phyloP scores from a whole-genome alignment of 2,329 filamentous ascomycete species.

The Chaetomiaceae sp. region DNA sequence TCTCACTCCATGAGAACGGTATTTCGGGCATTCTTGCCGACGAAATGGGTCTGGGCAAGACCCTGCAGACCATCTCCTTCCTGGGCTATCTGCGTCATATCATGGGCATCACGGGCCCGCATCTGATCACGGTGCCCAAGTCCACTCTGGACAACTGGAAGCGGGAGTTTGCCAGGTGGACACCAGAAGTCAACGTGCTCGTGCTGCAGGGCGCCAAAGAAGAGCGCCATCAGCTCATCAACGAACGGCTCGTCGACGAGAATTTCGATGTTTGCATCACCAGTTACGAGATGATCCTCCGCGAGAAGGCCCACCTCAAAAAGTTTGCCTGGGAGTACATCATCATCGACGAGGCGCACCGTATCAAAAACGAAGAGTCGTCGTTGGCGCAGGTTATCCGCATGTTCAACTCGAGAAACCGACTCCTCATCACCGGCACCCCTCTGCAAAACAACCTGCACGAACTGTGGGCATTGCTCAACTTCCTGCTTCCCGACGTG shows the following conservation, averaged over 20 bases:
- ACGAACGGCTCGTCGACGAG: slow-evolving; percentile 83
- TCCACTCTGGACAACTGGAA: slow-evolving; percentile 99
- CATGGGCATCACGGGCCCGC: slow-evolving; percentile 81
- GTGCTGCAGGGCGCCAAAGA: slow-evolving; percentile 95
- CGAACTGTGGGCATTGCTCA: slow-evolving; percentile 94
- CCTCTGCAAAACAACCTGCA: slow-evolving; percentile 97
- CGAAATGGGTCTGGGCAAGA: slow-evolving; percentile 98
- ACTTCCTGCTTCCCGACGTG: slow-evolving; percentile 95
- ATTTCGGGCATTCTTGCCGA: slow-evolving; percentile 97
- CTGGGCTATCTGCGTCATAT: slow-evolving; percentile 90
- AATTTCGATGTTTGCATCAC: slow-evolving; percentile 98
- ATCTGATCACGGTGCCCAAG: slow-evolving; percentile 88
- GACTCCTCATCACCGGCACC: slow-evolving; percentile 91
- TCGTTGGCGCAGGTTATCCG: slow-evolving; percentile 95
- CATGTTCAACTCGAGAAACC: slow-evolving; percentile 90
- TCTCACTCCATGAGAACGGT: slow-evolving; percentile 96
- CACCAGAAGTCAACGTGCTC: slow-evolving; percentile 88
- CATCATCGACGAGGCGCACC: slow-evolving; percentile 95
- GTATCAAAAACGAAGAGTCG: slow-evolving; percentile 99
- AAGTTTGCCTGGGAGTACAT: slow-evolving; percentile 99
- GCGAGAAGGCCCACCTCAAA: slow-evolving; percentile 89
- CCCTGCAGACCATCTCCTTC: slow-evolving; percentile 94
- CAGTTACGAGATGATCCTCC: slow-evolving; percentile 97
- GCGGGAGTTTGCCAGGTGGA: slow-evolving; percentile 89
- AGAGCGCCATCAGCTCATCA: slow-evolving; percentile 80